phyloP scores from a whole-genome alignment of 2,329 filamentous ascomycete genomes.

The Ascocoryne sarcoides region DNA sequence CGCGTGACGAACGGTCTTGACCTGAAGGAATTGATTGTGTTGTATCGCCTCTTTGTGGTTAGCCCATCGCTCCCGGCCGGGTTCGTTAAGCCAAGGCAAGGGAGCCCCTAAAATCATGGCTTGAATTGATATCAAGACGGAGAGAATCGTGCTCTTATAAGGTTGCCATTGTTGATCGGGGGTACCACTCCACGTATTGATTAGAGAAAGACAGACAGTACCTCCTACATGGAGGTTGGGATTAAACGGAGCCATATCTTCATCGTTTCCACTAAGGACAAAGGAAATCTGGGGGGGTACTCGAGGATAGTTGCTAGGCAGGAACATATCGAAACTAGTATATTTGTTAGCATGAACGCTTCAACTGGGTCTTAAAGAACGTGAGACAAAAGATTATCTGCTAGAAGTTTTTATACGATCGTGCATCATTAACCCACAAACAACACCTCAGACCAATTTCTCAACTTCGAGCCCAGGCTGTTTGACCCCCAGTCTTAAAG shows the following conservation, averaged over 20 bases:
- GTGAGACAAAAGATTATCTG: too few relatives aligned
- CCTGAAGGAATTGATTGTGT: slow-evolving; percentile 13
- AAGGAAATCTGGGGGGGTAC: slow-evolving; percentile 16
- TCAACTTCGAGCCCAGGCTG: too few relatives aligned
- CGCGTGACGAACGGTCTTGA: slow-evolving; percentile 14
- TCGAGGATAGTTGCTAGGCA: slow-evolving; percentile 14
- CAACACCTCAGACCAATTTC: too few relatives aligned
- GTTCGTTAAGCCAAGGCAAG: slow-evolving; percentile 18
- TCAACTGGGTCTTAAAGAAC: too few relatives aligned
- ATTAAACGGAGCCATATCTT: slow-evolving; percentile 15
- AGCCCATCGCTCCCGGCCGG: slow-evolving; percentile 9
- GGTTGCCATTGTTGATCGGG: slow-evolving; percentile 17
- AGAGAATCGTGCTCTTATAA: slow-evolving; percentile 17
- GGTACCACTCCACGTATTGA: slow-evolving; percentile 15
- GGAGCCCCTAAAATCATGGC: slow-evolving; percentile 21
- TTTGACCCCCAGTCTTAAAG: too few relatives aligned
- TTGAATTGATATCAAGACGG: slow-evolving; percentile 18
- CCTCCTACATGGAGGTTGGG: slow-evolving; percentile 18
- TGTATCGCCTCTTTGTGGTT: slow-evolving; percentile 3
- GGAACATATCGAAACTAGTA: slow-evolving; percentile 17
- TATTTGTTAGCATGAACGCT: too few relatives aligned
- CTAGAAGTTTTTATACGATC: too few relatives aligned
- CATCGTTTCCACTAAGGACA: slow-evolving; percentile 15
- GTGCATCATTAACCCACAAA: too few relatives aligned
- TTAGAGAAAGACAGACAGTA: slow-evolving; percentile 12